Evolutionary conservation across 2,329 filamentous ascomycete species (phyloP), one percentile per base, ranked within the genome.

Genomic region (Fusarium palustre): DNA sequence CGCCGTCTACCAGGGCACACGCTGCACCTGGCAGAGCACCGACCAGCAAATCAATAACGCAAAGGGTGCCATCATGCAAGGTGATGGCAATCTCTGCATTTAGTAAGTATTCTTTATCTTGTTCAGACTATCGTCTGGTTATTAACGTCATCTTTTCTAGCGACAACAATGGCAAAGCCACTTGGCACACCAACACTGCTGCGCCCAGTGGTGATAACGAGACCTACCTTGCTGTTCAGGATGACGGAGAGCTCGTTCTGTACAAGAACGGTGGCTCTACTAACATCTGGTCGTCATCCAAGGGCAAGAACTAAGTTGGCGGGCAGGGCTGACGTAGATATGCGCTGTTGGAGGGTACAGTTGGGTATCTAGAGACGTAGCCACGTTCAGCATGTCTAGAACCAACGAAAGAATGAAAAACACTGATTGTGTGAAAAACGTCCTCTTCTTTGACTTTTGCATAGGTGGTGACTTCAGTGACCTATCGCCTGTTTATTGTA

Each of bases 161-260:
- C n/a, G 59, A 63, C 41, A 54, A 54, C n/a, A 42, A 52, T 16
- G 55, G 46, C 5, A 61, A 57, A 22, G 59, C 59, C 6, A 63
- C 47, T 10, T 63, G 59, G 59, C 59, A 63, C 28, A 63, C 59
- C 34, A 43, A 63, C 30, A 63, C 59, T 8, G 59, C 59, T 48
- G 34, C 25, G 0, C 55, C 55, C 0, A 53, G 12, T 3, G 59
- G 59, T 0, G 55, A 60, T 24, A 28, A 48, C 30, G 7, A 59
- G 11, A 63, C 59, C 15, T 59, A 30, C 8, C 22, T 63, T 33
- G 3, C 42, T 63, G 36, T 63, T 16, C 59, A 63, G 41, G 59
- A 63, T 43, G 55, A 59, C 4, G 59, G 59, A n/a, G 36, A 63
- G 2, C 41, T 63, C 15, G 55, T 63, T 11, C 3, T 63, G 2